Evolutionary conservation across 2,329 filamentous ascomycete species (phyloP).

Genomic region (Aureobasidium lini): DNA sequence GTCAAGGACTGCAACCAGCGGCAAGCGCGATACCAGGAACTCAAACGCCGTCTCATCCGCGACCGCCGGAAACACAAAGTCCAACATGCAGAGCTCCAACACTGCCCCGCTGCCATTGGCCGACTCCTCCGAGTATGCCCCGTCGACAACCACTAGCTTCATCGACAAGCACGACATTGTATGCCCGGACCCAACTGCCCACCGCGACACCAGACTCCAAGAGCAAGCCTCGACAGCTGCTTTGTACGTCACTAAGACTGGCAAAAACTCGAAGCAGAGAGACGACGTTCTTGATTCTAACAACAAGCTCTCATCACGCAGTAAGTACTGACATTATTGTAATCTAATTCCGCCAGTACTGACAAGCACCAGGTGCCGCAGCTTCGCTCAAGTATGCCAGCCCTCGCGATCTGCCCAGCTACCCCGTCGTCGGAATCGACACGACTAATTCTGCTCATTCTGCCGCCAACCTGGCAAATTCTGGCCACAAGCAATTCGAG

Average conservation of each 20-base stretch:
- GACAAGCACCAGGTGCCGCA: slow-evolving; percentile 45
- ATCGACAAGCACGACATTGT: not conserved
- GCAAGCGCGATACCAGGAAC: not conserved
- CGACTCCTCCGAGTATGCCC: not conserved
- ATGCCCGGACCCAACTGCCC: slow-evolving; percentile 39
- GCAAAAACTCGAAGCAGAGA: slow-evolving; percentile 22
- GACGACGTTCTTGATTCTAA: slow-evolving; percentile 40
- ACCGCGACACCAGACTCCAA: slow-evolving; percentile 34
- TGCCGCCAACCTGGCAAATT: slow-evolving; percentile 67
- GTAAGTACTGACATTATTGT: slow-evolving; percentile 34
- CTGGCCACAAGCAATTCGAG: slow-evolving; percentile 58
- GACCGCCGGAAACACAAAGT: not conserved
- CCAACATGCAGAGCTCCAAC: not conserved
- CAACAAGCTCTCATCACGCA: slow-evolving; percentile 50
- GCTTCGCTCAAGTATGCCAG: slow-evolving; percentile 63
- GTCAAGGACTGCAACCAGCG: not conserved
- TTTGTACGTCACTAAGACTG: slow-evolving; percentile 45
- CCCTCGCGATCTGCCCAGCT: slow-evolving; percentile 66
- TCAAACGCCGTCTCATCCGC: no score
- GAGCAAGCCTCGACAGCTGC: slow-evolving; percentile 54
- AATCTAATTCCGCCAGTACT: slow-evolving; percentile 1
- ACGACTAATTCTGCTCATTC: slow-evolving; percentile 58
- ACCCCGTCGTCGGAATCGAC: slow-evolving; percentile 57
- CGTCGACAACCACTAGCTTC: not conserved
- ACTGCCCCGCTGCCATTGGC: not conserved